These are phyloP conservation scores for Chiua virens DNA, from an alignment of 768 basidiomycete species.

Conservation along the genomic window DNA sequence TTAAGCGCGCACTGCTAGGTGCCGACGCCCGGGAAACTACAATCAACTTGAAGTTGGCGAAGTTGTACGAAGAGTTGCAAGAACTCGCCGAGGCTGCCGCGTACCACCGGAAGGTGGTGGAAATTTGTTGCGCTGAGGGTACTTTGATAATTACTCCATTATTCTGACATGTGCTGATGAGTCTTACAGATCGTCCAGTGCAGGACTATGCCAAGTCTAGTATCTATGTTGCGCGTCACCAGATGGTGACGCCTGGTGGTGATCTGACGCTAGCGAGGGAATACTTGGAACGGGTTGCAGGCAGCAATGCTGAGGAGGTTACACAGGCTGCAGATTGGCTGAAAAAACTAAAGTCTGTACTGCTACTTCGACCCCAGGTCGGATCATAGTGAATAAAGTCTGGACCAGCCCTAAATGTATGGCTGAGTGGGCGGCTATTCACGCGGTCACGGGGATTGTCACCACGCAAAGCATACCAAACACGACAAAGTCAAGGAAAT, in stretches of 20 bases:
- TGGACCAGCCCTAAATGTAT: conserved; percentile 34
- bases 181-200: conserved; percentile 55
- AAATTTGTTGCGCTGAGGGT: conserved; percentile 59
- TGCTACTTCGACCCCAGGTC: conserved; percentile 21
- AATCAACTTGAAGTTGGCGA: conserved; percentile 73
- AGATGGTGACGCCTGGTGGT: conserved; percentile 60
- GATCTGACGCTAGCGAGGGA: conserved; percentile 70
- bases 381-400: not conserved
- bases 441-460: conserved; percentile 39
- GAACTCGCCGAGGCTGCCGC: conserved; percentile 69
- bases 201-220: conserved; percentile 84
- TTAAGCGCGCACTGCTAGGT: conserved; percentile 84
- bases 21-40: conserved; percentile 75
- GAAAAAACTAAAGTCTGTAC: conserved; percentile 49
- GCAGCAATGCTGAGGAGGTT: conserved; percentile 82
- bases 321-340: conserved; percentile 70
- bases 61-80: conserved; percentile 63
- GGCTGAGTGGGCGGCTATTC: conserved; percentile 19
- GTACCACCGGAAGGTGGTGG: conserved; percentile 80
- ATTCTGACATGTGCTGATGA: conserved; percentile 11
- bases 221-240: conserved; percentile 79
- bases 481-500: conserved; percentile 36
- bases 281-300: conserved; percentile 71
- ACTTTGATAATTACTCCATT: conserved; percentile 3
- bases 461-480: conserved; percentile 39